Conservation (phyloP, 805 yeast genomes). For the Barnettozyma pratensis region DNA sequence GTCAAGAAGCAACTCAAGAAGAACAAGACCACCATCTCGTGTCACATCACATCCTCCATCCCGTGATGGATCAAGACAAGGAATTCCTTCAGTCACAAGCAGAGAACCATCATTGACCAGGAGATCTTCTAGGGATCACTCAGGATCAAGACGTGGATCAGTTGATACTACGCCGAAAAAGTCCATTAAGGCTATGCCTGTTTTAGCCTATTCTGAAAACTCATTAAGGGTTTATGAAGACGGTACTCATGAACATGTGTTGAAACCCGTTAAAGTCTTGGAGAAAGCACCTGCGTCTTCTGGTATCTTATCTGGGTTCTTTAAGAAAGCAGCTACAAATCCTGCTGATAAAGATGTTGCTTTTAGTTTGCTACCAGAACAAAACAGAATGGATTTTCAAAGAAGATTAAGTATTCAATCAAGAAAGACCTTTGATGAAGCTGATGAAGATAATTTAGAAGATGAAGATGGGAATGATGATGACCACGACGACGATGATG, state of each 20-base stretch:
- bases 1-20: slow-evolving; percentile 6
- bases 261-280: slow-evolving; percentile 18
- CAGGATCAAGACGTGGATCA: slow-evolving; percentile 2
- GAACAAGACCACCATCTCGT: not conserved
- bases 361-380: slow-evolving; percentile 25
- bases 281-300: slow-evolving; percentile 19
- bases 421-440: slow-evolving; percentile 18
- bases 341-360: slow-evolving; percentile 16
- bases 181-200: not conserved
- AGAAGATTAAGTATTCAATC: slow-evolving; percentile 25
- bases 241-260: slow-evolving; percentile 22
- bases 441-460: slow-evolving; percentile 10
- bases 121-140: not conserved
- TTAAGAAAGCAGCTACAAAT: slow-evolving; percentile 12
- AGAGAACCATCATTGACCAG: slow-evolving; percentile 6
- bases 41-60: not conserved
- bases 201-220: slow-evolving; percentile 11
- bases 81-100: not conserved
- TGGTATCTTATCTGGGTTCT: slow-evolving; percentile 22
- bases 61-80: slow-evolving; percentile 4
- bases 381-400: slow-evolving; percentile 25
- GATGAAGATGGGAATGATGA: slow-evolving; percentile 7
- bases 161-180: slow-evolving; percentile 1
- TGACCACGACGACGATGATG: slow-evolving; percentile 4
- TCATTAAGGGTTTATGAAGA: slow-evolving; percentile 17